These are phyloP conservation scores for Leccinum angustisporum DNA, from an alignment of 1,284 basidiomycete species.

Conservation along the genomic window DNA sequence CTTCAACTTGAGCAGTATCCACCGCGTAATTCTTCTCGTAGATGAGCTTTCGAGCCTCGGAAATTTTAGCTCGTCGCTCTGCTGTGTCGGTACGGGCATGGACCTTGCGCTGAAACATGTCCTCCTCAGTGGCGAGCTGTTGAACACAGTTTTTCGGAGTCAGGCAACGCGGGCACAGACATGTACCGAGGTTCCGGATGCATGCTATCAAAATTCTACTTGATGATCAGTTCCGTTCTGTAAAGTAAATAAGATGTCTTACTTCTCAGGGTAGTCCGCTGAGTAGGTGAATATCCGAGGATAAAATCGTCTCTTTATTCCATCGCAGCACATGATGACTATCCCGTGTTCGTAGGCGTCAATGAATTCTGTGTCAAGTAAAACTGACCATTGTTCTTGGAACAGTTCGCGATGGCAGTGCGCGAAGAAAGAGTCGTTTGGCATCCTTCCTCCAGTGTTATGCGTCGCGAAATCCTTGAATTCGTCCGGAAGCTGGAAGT, in stretches of 20 bases:
- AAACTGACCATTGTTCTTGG: not conserved
- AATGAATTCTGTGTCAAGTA: not conserved
- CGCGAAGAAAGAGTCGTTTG: not conserved
- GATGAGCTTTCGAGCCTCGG: not conserved
- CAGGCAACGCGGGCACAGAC: not conserved
- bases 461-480: not conserved
- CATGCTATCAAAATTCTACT: not conserved
- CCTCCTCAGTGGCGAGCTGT: not conserved
- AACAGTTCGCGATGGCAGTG: not conserved
- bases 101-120: not conserved
- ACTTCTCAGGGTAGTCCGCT: not conserved
- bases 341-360: not conserved
- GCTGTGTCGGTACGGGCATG: not conserved
- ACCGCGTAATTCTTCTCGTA: not conserved
- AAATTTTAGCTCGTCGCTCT: not conserved
- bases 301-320: not conserved
- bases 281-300: not conserved
- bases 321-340: not conserved
- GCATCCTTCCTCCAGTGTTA: not conserved
- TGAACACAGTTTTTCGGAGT: not conserved
- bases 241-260: not conserved
- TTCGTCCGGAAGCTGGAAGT: not conserved
- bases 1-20: not conserved
- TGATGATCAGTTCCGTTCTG: not conserved
- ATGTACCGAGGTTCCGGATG: not conserved